Evolutionary conservation across 192 early-diverging fungal genomes (phyloP).

Genomic region (Coemansia sp.): DNA sequence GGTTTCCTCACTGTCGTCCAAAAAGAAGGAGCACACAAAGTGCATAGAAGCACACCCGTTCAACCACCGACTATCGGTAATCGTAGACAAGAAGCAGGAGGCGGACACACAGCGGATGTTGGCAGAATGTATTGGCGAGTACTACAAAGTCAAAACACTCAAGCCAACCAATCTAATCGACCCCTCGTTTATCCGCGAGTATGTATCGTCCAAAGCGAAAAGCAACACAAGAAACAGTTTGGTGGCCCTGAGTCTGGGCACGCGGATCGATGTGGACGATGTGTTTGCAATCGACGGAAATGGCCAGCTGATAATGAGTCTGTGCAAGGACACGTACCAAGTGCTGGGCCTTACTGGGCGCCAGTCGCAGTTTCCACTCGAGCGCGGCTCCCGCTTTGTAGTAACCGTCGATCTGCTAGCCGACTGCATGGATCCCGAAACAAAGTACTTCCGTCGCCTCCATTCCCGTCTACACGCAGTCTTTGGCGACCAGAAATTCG

Average conservation of each 20-base stretch:
- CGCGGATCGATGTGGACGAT: constrained; percentile 39
- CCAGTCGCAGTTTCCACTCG: constrained; percentile 34
- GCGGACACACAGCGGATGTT: background rate
- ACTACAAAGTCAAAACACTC: constrained; percentile 21
- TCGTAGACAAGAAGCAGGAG: constrained; percentile 2
- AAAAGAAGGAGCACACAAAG: constrained; percentile 25
- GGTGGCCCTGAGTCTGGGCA: constrained; percentile 21
- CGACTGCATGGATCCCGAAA: constrained; percentile 23
- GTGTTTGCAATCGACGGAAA: constrained; percentile 50
- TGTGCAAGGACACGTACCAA: constrained; percentile 52
- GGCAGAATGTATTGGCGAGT: constrained; percentile 10
- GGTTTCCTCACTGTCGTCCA: constrained; percentile 34
- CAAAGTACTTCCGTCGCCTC: constrained; percentile 43
- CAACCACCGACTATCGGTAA: constrained; percentile 39
- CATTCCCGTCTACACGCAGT: constrained; percentile 20
- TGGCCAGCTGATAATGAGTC: constrained; percentile 32
- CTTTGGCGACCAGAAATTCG: constrained; percentile 14
- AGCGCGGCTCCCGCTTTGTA: constrained; percentile 34
- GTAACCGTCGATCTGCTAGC: constrained; percentile 32
- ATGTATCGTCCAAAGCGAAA: constrained; percentile 7
- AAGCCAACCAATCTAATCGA: constrained; percentile 39
- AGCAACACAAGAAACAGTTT: constrained; percentile 10
- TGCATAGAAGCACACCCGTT: constrained; percentile 45
- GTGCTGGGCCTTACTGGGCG: constrained; percentile 25
- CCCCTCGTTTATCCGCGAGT: constrained; percentile 33